Conservation (phyloP, 306 rosid genomes). For the Vicia sativa region DNA sequence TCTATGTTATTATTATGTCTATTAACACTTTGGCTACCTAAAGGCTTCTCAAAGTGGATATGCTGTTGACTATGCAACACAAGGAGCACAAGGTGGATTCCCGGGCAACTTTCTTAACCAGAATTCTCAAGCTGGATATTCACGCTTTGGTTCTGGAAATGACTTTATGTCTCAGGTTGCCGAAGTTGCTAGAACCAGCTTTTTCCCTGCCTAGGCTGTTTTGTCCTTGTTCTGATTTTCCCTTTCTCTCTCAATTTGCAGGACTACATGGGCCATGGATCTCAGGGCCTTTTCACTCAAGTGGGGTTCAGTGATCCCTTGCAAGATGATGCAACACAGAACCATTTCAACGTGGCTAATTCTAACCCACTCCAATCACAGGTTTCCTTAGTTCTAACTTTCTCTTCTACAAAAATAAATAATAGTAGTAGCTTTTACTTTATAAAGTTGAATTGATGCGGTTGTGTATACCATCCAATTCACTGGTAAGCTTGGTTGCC, state of each 20-base stretch:
- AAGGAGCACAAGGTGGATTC: conserved; percentile 95
- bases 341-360: conserved; percentile 76
- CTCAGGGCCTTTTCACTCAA: conserved; percentile 94
- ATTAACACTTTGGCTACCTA: conserved; percentile 28
- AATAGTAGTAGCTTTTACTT: neutral
- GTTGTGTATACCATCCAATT: conserved; percentile 6
- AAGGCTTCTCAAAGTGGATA: conserved; percentile 98
- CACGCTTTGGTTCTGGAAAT: conserved; percentile 93
- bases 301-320: conserved; percentile 88
- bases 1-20: conserved; percentile 1
- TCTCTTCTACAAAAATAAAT: neutral
- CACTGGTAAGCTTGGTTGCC: neutral
- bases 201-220: conserved; percentile 5
- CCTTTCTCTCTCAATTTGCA: conserved; percentile 39
- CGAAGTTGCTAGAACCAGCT: conserved; percentile 8
- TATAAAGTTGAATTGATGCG: conserved; percentile 6
- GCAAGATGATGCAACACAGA: conserved; percentile 86
- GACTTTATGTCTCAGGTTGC: conserved; percentile 98
- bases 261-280: conserved; percentile 96
- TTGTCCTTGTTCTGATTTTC: conserved; percentile 21
- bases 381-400: conserved; percentile 54
- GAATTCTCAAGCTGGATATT: conserved; percentile 92
- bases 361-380: conserved; percentile 93
- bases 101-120: conserved; percentile 93
- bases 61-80: conserved; percentile 87